Percentiles rank a stretch among this genome's conserved stretches.
These are phyloP conservation scores for Diddensiella santjacobensis DNA, from an alignment of 805 yeast genomes.

Conservation along the genomic window DNA sequence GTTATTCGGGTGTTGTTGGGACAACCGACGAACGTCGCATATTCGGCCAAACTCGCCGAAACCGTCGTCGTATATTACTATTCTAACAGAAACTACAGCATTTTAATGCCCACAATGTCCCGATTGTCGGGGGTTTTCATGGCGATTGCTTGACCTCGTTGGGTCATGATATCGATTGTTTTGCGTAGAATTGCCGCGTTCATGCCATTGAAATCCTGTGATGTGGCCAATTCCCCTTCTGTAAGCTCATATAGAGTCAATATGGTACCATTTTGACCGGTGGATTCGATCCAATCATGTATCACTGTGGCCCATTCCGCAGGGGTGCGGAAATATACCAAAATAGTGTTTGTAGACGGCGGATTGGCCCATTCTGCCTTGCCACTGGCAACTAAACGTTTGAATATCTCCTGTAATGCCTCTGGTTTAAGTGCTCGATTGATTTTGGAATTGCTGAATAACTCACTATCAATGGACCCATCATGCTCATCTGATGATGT, in stretches of 20 bases:
- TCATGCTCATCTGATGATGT: slow-evolving; percentile 28
- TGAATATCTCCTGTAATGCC: slow-evolving; percentile 53
- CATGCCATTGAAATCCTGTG: slow-evolving; percentile 60
- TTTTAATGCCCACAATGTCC: slow-evolving; percentile 70
- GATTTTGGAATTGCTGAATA: slow-evolving; percentile 33
- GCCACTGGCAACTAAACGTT: slow-evolving; percentile 50
- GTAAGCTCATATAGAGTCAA: slow-evolving; percentile 79
- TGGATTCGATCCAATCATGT: slow-evolving; percentile 64
- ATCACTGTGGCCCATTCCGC: slow-evolving; percentile 64
- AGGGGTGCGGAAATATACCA: slow-evolving; percentile 66
- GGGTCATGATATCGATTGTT: slow-evolving; percentile 56
- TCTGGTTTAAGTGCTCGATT: slow-evolving; percentile 47
- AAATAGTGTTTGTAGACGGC: slow-evolving; percentile 20
- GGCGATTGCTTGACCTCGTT: slow-evolving; percentile 68
- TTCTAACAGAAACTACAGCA: too few relatives aligned
- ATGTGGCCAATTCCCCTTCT: slow-evolving; percentile 54
- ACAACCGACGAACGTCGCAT: too few relatives aligned
- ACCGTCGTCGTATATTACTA: too few relatives aligned
- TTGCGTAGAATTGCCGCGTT: slow-evolving; percentile 52
- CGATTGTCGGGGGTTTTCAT: slow-evolving; percentile 63
- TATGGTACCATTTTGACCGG: slow-evolving; percentile 75
- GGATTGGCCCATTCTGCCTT: slow-evolving; percentile 52
- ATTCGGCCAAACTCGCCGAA: too few relatives aligned
- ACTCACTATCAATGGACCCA: slow-evolving; percentile 15
- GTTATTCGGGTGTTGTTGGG: too few relatives aligned